Evolutionary conservation across 2,329 filamentous ascomycete species (phyloP), one percentile per base, ranked within the genome.

Genomic region (Colletotrichum karsti): DNA sequence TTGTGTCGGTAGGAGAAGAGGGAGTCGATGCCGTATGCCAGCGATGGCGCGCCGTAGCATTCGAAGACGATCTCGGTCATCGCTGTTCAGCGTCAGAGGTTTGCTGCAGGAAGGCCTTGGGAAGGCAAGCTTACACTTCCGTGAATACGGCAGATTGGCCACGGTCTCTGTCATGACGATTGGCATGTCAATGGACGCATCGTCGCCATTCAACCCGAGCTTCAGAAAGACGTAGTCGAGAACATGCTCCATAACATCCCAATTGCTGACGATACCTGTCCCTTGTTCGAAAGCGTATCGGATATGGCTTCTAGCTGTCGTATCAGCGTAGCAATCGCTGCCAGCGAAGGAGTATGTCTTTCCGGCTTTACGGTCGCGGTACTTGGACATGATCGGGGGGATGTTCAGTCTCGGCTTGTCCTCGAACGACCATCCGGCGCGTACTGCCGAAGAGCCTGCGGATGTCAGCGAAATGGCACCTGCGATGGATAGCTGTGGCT

Each of bases 51-150:
- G 67, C 90, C 89, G 79, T 99, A 99, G 80, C 94, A 97, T 80
- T 99, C 96, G 78, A 98, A 99, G 10, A 99, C 84, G 62, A 98
- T 95, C 77, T 99, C 96, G 46, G 93, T 97, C 95, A 98, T 98
- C 73, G 93, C 94, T 97, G 72, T 59, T 65, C 60, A 42, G 20
- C 51, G 59, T 64, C 26, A 76, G 82, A 71, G 80, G 72, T 59
- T 28, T n/a, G 20, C 33, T 42, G 6, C 15, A n/a, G 9, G 15
- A 30, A 35, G 33, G 12, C 10, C 22, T 13, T 24, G 7, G 20
- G 33, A 26, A 9, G 57, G 5, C 8, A 37, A 26, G 51, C 50
- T 71, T 82, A 97, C 94, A 95, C 82, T 93, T 95, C 72, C 95
- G 86, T 51, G 94, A 92, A 77, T 99, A 99, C 12, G 89, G 90